Conservation (phyloP, 2,329 filamentous ascomycete species). For the Fusarium penzigii region DNA sequence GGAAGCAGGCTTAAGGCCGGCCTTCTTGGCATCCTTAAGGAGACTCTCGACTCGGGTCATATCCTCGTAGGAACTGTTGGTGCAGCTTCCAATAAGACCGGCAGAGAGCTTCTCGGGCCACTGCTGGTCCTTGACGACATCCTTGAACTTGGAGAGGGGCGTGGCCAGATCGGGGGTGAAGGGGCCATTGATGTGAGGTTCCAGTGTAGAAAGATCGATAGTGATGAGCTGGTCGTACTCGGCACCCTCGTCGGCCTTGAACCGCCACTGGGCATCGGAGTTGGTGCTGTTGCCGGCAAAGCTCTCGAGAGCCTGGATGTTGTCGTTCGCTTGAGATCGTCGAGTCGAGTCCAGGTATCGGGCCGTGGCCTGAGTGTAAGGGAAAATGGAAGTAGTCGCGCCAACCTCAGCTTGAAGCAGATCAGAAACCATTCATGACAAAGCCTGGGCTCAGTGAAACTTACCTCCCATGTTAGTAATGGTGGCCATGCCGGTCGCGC, state of each 20-base stretch:
- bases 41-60: slow-evolving; percentile 94
- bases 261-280: slow-evolving; percentile 57
- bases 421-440: neutral
- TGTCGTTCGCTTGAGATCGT: slow-evolving; percentile 60
- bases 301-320: slow-evolving; percentile 61
- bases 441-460: no score
- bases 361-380: slow-evolving; percentile 80
- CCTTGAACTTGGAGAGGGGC: slow-evolving; percentile 95
- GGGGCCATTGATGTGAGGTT: slow-evolving; percentile 98
- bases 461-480: slow-evolving; percentile 77
- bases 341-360: slow-evolving; percentile 87
- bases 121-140: slow-evolving; percentile 88
- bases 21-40: slow-evolving; percentile 75
- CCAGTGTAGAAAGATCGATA: slow-evolving; percentile 91
- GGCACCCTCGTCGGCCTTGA: slow-evolving; percentile 77
- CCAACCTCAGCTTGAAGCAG: slow-evolving; percentile 68
- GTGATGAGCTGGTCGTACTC: slow-evolving; percentile 97
- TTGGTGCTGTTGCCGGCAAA: slow-evolving; percentile 47
- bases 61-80: slow-evolving; percentile 83
- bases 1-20: slow-evolving; percentile 91
- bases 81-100: slow-evolving; percentile 97
- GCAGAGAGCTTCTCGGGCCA: slow-evolving; percentile 98
- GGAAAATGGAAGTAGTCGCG: slow-evolving; percentile 94
- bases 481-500: slow-evolving; percentile 91
- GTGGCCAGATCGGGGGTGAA: slow-evolving; percentile 98